Conservation (phyloP, 345 rosid species). For the Brassica nigra region DNA sequence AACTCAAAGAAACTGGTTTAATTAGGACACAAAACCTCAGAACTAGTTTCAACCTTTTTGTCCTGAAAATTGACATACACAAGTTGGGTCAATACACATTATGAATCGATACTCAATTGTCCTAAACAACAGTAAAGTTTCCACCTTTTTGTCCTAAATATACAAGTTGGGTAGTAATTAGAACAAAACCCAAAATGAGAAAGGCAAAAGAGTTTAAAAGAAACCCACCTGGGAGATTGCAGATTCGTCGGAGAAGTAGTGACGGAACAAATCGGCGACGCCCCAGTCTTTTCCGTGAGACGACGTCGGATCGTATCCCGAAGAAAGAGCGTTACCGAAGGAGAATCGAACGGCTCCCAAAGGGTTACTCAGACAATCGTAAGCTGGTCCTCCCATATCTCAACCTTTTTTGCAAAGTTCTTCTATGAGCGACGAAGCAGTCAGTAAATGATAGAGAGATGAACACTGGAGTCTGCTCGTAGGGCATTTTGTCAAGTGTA, state of each 20-base stretch:
- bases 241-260: conserved; percentile 65
- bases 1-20: no score
- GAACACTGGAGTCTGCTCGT: neutral
- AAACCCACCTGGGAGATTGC: conserved; percentile 59
- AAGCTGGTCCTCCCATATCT: conserved; percentile 75
- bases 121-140: neutral
- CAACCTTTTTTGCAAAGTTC: neutral
- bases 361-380: conserved; percentile 84
- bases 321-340: conserved; percentile 68
- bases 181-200: neutral
- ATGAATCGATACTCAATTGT: neutral
- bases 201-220: neutral
- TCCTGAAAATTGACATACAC: no score
- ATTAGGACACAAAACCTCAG: no score
- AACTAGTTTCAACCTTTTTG: no score
- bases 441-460: conserved; percentile 14
- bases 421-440: neutral
- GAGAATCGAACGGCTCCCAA: conserved; percentile 83
- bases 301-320: conserved; percentile 64
- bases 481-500: neutral
- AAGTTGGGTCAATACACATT: no score
- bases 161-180: no score
- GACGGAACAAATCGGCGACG: conserved; percentile 72
- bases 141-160: no score
- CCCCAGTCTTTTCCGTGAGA: conserved; percentile 93